phyloP scores from a whole-genome alignment of 2,329 filamentous ascomycete genomes.

The Metarhizium guizhouense region DNA sequence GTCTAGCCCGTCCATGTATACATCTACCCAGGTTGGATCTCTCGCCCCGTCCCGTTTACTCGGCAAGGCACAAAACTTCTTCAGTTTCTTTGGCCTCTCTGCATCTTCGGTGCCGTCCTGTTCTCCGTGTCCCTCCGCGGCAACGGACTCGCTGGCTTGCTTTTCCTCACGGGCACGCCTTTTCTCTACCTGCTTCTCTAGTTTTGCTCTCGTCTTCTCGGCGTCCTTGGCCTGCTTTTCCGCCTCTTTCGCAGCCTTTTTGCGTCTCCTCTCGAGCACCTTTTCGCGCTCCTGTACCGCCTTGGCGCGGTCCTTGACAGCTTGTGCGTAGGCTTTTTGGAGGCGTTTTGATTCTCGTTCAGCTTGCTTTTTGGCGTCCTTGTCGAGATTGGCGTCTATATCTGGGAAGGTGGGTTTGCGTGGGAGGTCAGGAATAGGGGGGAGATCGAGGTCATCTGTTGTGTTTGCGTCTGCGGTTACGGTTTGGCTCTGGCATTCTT shows the following conservation, averaged over 20 bases:
- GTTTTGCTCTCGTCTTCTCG: slow-evolving; percentile 26
- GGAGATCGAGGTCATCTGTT: slow-evolving; percentile 20
- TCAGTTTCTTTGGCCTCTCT: slow-evolving; percentile 41
- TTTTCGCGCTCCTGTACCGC: slow-evolving; percentile 55
- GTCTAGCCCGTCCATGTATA: slow-evolving; percentile 76
- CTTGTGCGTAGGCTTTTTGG: slow-evolving; percentile 56
- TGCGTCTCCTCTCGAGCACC: slow-evolving; percentile 43
- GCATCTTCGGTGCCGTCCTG: neutral
- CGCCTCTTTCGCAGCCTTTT: slow-evolving; percentile 33
- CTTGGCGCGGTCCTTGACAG: slow-evolving; percentile 57
- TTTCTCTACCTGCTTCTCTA: slow-evolving; percentile 20
- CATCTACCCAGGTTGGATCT: slow-evolving; percentile 67
- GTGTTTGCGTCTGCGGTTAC: neutral
- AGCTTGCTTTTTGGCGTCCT: slow-evolving; percentile 56
- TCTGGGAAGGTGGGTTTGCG: slow-evolving; percentile 38
- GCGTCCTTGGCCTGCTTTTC: slow-evolving; percentile 31
- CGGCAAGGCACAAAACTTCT: slow-evolving; percentile 74
- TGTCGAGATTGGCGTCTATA: slow-evolving; percentile 49
- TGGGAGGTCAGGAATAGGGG: slow-evolving; percentile 41
- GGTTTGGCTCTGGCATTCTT: neutral
- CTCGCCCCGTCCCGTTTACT: slow-evolving; percentile 40
- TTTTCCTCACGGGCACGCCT: slow-evolving; percentile 20
- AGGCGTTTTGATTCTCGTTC: slow-evolving; percentile 58
- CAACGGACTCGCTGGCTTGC: slow-evolving; percentile 9
- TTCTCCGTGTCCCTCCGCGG: neutral